Evolutionary conservation across 495 filamentous ascomycete genomes (phyloP).

Genomic region (Xylaria cubensis): DNA sequence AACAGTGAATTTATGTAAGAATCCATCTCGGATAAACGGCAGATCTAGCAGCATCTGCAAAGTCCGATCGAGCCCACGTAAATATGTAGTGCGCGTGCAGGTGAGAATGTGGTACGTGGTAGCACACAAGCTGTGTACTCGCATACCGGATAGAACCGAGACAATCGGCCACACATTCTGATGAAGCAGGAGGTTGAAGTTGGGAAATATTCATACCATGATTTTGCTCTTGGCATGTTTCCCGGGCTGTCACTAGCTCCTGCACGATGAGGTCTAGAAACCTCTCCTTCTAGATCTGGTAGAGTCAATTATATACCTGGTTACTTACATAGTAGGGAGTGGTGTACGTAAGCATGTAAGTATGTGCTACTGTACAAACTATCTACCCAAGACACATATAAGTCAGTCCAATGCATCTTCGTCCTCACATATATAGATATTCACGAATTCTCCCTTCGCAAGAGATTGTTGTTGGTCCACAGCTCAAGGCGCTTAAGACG

Average conservation of each 20-base stretch:
- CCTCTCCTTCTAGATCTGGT: not conserved
- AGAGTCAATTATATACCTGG: too few relatives aligned
- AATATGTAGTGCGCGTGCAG: too few relatives aligned
- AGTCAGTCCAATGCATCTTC: not conserved
- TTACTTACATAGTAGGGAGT: too few relatives aligned
- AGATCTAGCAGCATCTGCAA: too few relatives aligned
- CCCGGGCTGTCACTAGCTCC: not conserved
- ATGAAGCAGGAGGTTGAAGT: not conserved
- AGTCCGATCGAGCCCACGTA: too few relatives aligned
- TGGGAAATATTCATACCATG: too few relatives aligned
- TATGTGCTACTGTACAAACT: too few relatives aligned
- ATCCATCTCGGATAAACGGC: too few relatives aligned
- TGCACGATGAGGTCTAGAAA: not conserved
- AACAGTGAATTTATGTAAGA: too few relatives aligned
- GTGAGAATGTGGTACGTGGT: not conserved
- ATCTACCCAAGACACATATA: too few relatives aligned
- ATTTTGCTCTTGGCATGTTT: too few relatives aligned
- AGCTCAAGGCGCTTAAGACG: not conserved
- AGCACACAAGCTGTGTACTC: not conserved
- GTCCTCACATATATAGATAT: not conserved
- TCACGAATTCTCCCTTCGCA: not conserved
- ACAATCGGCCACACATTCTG: not conserved
- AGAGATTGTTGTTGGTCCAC: not conserved
- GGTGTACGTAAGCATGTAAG: too few relatives aligned
- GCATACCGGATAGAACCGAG: not conserved